Conservation (phyloP, 208 protist species). For the Strigomonas culicis region DNA sequence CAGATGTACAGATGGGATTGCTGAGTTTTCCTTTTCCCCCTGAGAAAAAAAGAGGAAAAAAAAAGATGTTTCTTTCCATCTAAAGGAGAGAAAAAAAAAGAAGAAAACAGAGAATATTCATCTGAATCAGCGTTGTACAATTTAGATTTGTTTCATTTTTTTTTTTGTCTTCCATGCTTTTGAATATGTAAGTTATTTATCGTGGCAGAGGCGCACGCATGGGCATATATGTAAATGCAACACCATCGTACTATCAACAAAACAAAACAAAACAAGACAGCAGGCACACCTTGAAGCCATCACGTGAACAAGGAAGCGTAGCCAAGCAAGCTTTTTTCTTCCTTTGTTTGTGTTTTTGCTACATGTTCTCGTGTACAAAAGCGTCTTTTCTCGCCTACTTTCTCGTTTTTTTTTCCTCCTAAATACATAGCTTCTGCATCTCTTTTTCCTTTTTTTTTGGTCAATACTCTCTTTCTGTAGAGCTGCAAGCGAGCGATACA, state of each 20-base stretch:
- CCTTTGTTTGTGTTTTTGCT: neutral
- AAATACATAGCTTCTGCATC: neutral
- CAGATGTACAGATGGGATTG: constrained; percentile 5
- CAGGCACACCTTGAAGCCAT: neutral
- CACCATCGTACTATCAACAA: neutral
- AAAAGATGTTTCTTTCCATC: neutral
- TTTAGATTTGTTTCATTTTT: too few species aligned
- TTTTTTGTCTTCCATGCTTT: too few species aligned
- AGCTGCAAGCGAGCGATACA: neutral
- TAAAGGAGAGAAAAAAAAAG: constrained; percentile 15
- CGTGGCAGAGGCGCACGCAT: neutral
- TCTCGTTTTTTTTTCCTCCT: constrained; percentile 12
- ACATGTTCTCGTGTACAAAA: neutral
- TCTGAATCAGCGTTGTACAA: neutral
- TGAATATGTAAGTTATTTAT: neutral
- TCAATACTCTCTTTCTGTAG: constrained; percentile 1
- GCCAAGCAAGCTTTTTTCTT: constrained; percentile 1
- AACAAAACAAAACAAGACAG: neutral
- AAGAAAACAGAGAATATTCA: constrained; percentile 5
- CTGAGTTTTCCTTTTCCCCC: neutral
- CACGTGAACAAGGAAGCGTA: too few species aligned
- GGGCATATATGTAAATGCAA: neutral
- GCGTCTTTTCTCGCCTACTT: constrained; percentile 9
- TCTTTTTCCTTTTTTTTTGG: constrained; percentile 8
- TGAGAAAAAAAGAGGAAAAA: constrained; percentile 10